Evolutionary conservation across 306 rosid species (phyloP).

Genomic region (Mucuna pruriens): DNA sequence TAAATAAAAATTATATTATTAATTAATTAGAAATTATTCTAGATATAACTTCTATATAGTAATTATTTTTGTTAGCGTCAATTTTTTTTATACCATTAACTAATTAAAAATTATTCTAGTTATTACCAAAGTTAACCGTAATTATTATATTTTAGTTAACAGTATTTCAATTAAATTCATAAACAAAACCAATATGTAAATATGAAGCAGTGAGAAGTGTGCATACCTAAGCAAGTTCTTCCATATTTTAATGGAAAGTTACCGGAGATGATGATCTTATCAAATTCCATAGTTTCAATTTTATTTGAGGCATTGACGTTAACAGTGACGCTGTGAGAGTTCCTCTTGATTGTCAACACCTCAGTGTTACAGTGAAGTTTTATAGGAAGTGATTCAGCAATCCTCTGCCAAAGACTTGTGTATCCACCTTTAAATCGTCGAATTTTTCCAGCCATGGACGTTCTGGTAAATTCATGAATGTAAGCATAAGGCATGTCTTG

Average conservation of each 20-base stretch:
- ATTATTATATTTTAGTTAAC: not conserved
- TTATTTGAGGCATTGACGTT: constrained; percentile 52
- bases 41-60: no score
- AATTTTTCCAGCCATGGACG: constrained; percentile 97
- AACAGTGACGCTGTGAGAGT: constrained; percentile 51
- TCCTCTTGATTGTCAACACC: constrained; percentile 63
- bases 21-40: not conserved
- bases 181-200: not conserved
- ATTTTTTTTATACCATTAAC: no score
- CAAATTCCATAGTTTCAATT: constrained; percentile 61
- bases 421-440: constrained; percentile 89
- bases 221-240: constrained; percentile 62
- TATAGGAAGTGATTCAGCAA: constrained; percentile 68
- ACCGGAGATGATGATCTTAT: constrained; percentile 86
- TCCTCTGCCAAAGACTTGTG: constrained; percentile 79
- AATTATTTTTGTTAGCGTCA: no score
- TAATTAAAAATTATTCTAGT: not conserved
- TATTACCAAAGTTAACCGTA: not conserved
- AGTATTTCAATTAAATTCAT: not conserved
- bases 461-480: constrained; percentile 87
- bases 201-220: constrained; percentile 25
- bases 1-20: not conserved
- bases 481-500: constrained; percentile 97
- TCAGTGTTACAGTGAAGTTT: constrained; percentile 72
- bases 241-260: constrained; percentile 77